Evolutionary conservation across 2,329 filamentous ascomycete genomes (phyloP).

Genomic region (Fusarium algeriense): DNA sequence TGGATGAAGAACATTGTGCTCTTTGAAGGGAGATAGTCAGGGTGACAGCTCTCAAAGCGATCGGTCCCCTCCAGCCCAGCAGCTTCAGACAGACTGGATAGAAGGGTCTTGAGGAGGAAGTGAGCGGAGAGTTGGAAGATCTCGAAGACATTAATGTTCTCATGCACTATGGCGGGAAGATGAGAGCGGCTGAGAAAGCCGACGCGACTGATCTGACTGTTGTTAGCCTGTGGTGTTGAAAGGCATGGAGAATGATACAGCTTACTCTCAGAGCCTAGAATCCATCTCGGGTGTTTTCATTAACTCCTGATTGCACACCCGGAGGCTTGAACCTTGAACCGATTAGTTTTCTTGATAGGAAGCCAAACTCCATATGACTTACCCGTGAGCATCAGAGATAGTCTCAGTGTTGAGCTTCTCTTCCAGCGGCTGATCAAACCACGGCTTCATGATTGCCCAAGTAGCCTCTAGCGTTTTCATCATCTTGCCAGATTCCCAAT

Average conservation of each 20-base stretch:
- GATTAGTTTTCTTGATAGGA: background rate
- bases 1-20: background rate
- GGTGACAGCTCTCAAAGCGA: background rate
- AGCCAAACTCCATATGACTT: accelerated
- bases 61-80: background rate
- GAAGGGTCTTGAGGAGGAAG: background rate
- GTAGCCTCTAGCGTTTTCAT: background rate
- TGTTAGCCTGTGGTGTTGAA: background rate
- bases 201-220: background rate
- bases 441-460: background rate
- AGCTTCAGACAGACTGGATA: background rate
- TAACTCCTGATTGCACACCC: background rate
- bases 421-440: background rate
- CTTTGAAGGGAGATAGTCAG: background rate
- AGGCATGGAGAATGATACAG: accelerated
- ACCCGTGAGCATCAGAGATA: background rate
- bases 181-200: background rate
- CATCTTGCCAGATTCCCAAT: background rate
- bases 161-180: background rate
- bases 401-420: background rate
- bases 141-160: background rate
- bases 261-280: background rate
- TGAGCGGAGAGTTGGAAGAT: background rate
- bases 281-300: background rate
- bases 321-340: background rate